Evolutionary conservation across 2,329 filamentous ascomycete species (phyloP), one percentile per base, ranked within the genome.

Genomic region (Arachnopeziza araneosa): DNA sequence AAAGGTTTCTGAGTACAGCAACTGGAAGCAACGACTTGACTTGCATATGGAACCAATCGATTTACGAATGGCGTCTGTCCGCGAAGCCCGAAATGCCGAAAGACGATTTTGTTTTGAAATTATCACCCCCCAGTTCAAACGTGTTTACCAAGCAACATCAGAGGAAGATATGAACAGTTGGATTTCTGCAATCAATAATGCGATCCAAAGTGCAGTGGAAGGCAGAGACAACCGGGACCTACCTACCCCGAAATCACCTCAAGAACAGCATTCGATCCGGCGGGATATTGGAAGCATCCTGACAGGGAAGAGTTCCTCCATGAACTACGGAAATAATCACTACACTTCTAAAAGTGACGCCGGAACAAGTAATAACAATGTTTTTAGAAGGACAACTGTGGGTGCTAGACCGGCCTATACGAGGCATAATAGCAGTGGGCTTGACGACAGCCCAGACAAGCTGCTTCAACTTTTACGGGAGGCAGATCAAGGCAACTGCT

Each of bases 41-140:
- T 79, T 98, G 24, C 96, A 99, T 73, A 98, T 96, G 86, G 95
- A 98, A 1, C 95, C 95, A 0, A 98, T 99, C 66, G 96, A 99
- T 74, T 80, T 99, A 52, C 89, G 95, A 44, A 95, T 98, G 86
- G 95, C 95, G 10, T 98, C 95, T 19, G 96, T 99, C 19, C 86
- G 95, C 60, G 95, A 99, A 77, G 93, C 96, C 50, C 87, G 95
- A 24, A 96, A 96, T 73, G 91, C 93, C 1, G 96, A 99, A 69
- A 85, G 95, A 24, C 86, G 95, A 5, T 99, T 99, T 75, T 98
- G 93, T 75, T 99, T 99, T 68, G 95, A 99, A 75, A 91, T 99
- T 56, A 98, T 99, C 61, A 99, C 95, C 0, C 96, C 96, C 9
- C 90, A 95, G 55, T 98, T 88, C 74, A 98, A 96, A 69, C 87